A percentile compares a stretch with the other conserved stretches of the same genome.
phyloP scores from a whole-genome alignment of 139 green algal species.

The Tetraselmis striata region DNA sequence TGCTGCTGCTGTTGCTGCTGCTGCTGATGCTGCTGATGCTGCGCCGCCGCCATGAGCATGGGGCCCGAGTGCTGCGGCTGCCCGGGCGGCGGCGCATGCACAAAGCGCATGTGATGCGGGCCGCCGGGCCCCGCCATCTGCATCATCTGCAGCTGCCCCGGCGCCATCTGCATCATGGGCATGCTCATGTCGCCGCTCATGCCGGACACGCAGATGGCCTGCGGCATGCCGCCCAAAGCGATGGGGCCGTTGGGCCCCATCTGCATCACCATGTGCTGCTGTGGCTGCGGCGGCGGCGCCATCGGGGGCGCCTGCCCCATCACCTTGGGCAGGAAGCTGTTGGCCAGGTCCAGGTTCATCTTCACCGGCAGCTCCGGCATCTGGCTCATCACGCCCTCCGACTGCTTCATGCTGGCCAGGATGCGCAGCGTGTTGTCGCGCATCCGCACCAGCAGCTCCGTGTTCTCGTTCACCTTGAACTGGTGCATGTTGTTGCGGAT shows the following conservation, averaged over 20 bases:
- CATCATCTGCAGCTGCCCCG: neutral
- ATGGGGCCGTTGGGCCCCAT: neutral
- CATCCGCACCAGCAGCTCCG: conserved; percentile 66
- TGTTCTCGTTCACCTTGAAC: conserved; percentile 74
- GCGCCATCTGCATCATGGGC: neutral
- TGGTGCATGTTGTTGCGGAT: conserved; percentile 39
- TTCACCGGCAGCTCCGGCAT: conserved; percentile 82
- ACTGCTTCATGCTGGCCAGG: conserved; percentile 58
- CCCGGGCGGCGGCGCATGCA: too few species aligned
- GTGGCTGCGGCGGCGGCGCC: too few species aligned
- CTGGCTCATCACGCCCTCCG: conserved; percentile 62
- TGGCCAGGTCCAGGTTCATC: conserved; percentile 62
- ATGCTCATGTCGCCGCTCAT: neutral
- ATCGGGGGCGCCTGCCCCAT: neutral
- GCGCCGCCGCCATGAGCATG: too few species aligned
- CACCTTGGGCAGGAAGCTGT: conserved; percentile 40
- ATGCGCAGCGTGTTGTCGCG: conserved; percentile 76
- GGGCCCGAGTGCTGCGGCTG: too few species aligned
- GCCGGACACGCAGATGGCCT: neutral
- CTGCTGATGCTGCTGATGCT: too few species aligned
- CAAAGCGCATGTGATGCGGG: too few species aligned
- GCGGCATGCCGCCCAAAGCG: neutral
- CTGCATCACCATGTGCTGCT: neutral
- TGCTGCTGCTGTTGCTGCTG: too few species aligned
- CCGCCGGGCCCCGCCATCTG: neutral